phyloP scores from a whole-genome alignment of 495 filamentous ascomycete species.

The Penicillium diatomitis region DNA sequence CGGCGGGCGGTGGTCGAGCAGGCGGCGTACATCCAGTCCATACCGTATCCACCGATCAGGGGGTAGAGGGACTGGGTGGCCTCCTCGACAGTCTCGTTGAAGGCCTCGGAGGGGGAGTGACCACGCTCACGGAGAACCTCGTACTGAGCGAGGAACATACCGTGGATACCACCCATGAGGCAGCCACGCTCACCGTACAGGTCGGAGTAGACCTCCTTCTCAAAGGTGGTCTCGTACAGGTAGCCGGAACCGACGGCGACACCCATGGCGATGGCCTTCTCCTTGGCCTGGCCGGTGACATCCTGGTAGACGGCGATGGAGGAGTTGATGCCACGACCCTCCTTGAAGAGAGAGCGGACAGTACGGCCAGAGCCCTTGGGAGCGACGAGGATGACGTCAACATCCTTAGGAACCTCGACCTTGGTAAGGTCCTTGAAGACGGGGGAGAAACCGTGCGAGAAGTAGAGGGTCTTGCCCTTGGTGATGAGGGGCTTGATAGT shows the following conservation, averaged over 20 bases:
- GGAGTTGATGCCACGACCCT: constrained; percentile 98
- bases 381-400: constrained; percentile 98
- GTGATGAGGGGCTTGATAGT: constrained; percentile 93
- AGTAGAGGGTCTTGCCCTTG: constrained; percentile 99
- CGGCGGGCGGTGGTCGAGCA: constrained; percentile 98
- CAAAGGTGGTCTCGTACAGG: constrained; percentile 99
- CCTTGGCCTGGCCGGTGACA: constrained; percentile 94
- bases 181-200: constrained; percentile 99
- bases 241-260: constrained; percentile 94
- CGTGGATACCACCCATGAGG: constrained; percentile 99
- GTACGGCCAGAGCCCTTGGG: constrained; percentile 98
- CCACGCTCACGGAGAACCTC: constrained; percentile 98
- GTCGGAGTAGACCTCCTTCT: constrained; percentile 99
- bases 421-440: constrained; percentile 99
- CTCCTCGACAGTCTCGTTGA: constrained; percentile 99
- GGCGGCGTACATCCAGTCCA: constrained; percentile 99
- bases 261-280: constrained; percentile 94
- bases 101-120: constrained; percentile 94
- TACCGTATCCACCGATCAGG: constrained; percentile 88
- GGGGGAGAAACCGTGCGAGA: constrained; percentile 99
- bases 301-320: constrained; percentile 98
- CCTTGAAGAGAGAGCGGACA: constrained; percentile 92
- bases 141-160: constrained; percentile 99
- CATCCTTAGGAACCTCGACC: constrained; percentile 87
- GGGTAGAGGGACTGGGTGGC: constrained; percentile 97